Evolutionary conservation across 2,329 filamentous ascomycete species (phyloP).

Genomic region (Beauveria medogensis): DNA sequence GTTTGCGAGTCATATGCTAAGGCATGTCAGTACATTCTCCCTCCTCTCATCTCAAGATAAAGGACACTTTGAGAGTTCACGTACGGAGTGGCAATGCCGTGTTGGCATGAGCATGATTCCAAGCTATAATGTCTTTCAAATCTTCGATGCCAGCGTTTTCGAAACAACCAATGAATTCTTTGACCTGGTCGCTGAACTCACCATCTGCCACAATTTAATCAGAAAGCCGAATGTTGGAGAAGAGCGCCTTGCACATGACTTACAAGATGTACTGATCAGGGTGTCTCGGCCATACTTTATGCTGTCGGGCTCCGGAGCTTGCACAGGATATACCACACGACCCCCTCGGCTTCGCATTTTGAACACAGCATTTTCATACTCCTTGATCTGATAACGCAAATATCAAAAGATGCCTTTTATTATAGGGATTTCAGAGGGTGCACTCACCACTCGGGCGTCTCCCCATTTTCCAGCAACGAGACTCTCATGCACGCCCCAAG

Average conservation of each 20-base stretch:
- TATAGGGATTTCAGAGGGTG: not conserved
- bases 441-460: not conserved
- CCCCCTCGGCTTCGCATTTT: not conserved
- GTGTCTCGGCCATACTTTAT: not conserved
- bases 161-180: conserved; percentile 8
- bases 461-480: conserved; percentile 2
- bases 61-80: not conserved
- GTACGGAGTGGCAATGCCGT: conserved; percentile 1
- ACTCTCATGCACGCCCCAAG: conserved; percentile 4
- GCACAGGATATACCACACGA: not conserved
- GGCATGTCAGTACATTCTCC: not conserved
- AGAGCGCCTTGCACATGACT: not conserved
- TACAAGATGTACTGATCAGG: not conserved
- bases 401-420: not conserved
- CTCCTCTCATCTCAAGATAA: too few relatives aligned
- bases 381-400: not conserved
- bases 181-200: conserved; percentile 5
- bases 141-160: not conserved
- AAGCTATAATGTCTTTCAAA: conserved; percentile 3
- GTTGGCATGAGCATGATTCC: conserved; percentile 1
- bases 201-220: not conserved
- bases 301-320: not conserved
- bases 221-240: not conserved
- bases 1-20: conserved; percentile 3
- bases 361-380: not conserved